Percentiles rank a stretch among this genome's conserved stretches.
Conservation (phyloP, 306 rosid species). For the Quercus engelmannii region DNA sequence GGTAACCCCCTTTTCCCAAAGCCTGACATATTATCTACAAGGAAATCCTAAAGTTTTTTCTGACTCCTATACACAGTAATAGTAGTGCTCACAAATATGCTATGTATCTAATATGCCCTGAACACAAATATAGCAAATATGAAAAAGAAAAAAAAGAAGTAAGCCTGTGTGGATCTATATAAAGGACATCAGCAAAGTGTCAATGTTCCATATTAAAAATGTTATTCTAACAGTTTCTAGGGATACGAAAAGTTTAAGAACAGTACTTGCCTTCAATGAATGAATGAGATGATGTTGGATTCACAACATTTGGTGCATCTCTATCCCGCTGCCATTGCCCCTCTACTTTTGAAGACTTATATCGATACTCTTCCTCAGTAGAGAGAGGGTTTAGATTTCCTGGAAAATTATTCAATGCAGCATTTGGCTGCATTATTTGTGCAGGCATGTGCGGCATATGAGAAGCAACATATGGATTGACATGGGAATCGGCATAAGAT, state of each 20-base stretch:
- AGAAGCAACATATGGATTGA: conserved; percentile 1
- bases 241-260: background rate
- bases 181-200: background rate
- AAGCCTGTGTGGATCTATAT: background rate
- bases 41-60: too few relatives aligned
- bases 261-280: conserved; percentile 29
- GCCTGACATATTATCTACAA: too few relatives aligned
- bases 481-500: background rate
- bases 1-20: too few relatives aligned
- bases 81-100: too few relatives aligned
- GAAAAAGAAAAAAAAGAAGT: too few relatives aligned
- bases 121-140: too few relatives aligned
- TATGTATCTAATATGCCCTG: too few relatives aligned
- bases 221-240: too few relatives aligned
- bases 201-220: too few relatives aligned
- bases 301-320: conserved; percentile 7
- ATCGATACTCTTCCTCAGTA: background rate
- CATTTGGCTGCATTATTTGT: conserved; percentile 11
- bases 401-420: conserved; percentile 1
- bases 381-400: conserved; percentile 16
- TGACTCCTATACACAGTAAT: too few relatives aligned
- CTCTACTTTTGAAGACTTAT: conserved; percentile 10
- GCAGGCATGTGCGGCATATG: background rate
- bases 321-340: conserved; percentile 3
- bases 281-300: conserved; percentile 2